phyloP scores from a whole-genome alignment of 2,329 filamentous ascomycete species.

The Hirsutella rhossiliensis region DNA sequence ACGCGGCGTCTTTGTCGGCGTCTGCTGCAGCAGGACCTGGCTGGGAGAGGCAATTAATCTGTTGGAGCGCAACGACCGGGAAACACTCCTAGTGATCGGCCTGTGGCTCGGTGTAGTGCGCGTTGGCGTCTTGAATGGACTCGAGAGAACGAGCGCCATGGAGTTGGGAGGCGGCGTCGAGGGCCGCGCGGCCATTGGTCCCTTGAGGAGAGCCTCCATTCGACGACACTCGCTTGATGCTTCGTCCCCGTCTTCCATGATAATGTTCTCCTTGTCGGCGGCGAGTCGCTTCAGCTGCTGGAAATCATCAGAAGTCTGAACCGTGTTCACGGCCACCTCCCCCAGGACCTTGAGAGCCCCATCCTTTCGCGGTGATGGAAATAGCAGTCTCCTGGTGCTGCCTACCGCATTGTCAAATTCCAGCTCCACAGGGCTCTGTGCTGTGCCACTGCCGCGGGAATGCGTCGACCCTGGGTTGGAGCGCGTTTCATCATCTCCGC shows the following conservation, averaged over 20 bases:
- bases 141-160: slow-evolving; percentile 24
- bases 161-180: slow-evolving; percentile 40
- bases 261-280: slow-evolving; percentile 33
- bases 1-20: slow-evolving; percentile 34
- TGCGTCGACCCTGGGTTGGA: slow-evolving; percentile 33
- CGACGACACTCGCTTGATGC: slow-evolving; percentile 33
- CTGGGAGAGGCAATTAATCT: slow-evolving; percentile 31
- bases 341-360: slow-evolving; percentile 49
- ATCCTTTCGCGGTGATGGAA: slow-evolving; percentile 62
- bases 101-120: slow-evolving; percentile 49
- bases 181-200: slow-evolving; percentile 28
- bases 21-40: slow-evolving; percentile 30
- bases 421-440: slow-evolving; percentile 42
- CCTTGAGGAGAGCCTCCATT: slow-evolving; percentile 56
- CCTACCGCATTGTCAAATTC: slow-evolving; percentile 36
- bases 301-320: slow-evolving; percentile 28
- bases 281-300: slow-evolving; percentile 19
- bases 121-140: slow-evolving; percentile 49
- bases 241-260: slow-evolving; percentile 1
- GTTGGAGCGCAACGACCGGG: slow-evolving; percentile 39
- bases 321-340: slow-evolving; percentile 41
- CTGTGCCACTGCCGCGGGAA: slow-evolving; percentile 43
- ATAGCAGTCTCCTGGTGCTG: slow-evolving; percentile 57
- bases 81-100: slow-evolving; percentile 49
- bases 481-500: slow-evolving; percentile 3